Conservation (phyloP, 768 basidiomycete genomes). For the Boletus rubescentipes region DNA sequence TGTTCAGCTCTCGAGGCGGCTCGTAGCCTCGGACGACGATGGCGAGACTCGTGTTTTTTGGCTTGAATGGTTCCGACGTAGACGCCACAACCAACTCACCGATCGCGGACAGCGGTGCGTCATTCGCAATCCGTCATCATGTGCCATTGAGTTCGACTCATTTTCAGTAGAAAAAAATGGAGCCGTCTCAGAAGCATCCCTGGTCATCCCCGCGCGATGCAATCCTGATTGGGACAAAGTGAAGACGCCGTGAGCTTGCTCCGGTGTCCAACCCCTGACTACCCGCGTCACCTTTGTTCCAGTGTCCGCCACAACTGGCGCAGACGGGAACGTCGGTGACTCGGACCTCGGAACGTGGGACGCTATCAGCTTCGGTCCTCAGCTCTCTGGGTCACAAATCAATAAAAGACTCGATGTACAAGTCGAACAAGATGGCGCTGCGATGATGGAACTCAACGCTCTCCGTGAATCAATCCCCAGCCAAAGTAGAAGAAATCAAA, state of each 20-base stretch:
- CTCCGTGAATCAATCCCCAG: constrained; percentile 15
- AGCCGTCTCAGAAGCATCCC: constrained; percentile 49
- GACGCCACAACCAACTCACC: constrained; percentile 26
- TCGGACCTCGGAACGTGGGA: constrained; percentile 71
- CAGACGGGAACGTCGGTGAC: constrained; percentile 77
- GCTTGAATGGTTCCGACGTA: constrained; percentile 18
- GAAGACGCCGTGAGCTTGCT: constrained; percentile 46
- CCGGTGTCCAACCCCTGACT: constrained; percentile 10
- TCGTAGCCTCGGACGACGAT: constrained; percentile 33
- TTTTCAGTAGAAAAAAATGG: constrained; percentile 43
- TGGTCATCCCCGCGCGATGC: constrained; percentile 83
- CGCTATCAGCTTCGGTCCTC: constrained; percentile 73
- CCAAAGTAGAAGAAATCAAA: constrained; percentile 51
- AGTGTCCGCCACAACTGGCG: constrained; percentile 54
- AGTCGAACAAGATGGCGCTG: constrained; percentile 30
- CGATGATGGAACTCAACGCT: not conserved
- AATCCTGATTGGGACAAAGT: constrained; percentile 88
- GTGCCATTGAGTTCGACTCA: constrained; percentile 65
- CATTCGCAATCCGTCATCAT: not conserved
- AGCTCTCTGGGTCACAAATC: constrained; percentile 64
- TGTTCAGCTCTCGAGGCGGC: constrained; percentile 24
- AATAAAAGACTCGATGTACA: constrained; percentile 34
- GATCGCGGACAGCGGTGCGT: constrained; percentile 86
- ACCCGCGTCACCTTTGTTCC: constrained; percentile 55
- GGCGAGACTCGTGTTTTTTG: constrained; percentile 27